Evolutionary conservation across 768 basidiomycete genomes (phyloP).

Genomic region (Coprinopsis sp.): DNA sequence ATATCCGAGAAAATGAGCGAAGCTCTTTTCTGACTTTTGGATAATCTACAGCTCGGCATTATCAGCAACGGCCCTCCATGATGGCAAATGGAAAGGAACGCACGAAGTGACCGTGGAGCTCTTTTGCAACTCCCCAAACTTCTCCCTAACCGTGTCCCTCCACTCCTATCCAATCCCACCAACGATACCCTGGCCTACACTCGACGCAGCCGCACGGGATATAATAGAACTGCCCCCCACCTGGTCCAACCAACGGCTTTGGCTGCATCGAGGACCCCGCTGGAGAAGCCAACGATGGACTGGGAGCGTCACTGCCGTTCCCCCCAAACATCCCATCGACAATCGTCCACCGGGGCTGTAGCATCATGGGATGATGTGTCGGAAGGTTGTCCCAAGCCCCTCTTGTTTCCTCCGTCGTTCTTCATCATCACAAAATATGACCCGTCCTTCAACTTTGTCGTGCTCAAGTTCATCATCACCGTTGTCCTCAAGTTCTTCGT

Average conservation of each 20-base stretch:
- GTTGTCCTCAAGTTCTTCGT: constrained; percentile 8
- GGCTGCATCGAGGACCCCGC: too few relatives aligned
- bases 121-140: constrained; percentile 48
- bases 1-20: constrained; percentile 63
- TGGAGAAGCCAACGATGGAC: too few relatives aligned
- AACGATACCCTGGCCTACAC: too few relatives aligned
- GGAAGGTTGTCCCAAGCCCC: constrained; percentile 4
- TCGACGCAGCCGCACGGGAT: too few relatives aligned
- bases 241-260: too few relatives aligned
- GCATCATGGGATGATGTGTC: too few relatives aligned
- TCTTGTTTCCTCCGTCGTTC: neutral
- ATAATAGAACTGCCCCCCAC: too few relatives aligned
- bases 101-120: constrained; percentile 51
- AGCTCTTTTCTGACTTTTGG: constrained; percentile 65
- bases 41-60: constrained; percentile 38
- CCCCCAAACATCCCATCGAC: constrained; percentile 6
- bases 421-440: neutral
- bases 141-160: constrained; percentile 58
- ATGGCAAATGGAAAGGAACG: neutral
- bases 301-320: too few relatives aligned
- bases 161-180: too few relatives aligned
- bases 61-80: neutral
- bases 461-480: constrained; percentile 17
- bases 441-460: constrained; percentile 3
- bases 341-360: neutral